These are phyloP conservation scores for Eutypa lata DNA, from an alignment of 2,329 filamentous ascomycete species.

Conservation along the genomic window DNA sequence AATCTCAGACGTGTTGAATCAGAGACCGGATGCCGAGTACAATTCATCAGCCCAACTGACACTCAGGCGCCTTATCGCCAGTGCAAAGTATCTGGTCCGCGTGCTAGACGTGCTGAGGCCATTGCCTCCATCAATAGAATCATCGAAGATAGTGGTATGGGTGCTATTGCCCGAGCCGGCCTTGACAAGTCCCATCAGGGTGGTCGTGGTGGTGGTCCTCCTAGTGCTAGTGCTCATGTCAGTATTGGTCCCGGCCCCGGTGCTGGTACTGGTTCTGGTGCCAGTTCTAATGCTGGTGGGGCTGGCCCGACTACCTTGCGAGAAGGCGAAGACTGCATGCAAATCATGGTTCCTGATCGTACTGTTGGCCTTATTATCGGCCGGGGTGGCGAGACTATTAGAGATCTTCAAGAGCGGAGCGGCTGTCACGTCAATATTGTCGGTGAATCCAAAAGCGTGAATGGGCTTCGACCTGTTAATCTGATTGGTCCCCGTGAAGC, in stretches of 20 bases:
- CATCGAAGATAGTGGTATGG: slow-evolving; percentile 78
- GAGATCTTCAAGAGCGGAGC: slow-evolving; percentile 85
- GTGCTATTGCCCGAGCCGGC: slow-evolving; percentile 44
- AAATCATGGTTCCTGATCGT: slow-evolving; percentile 93
- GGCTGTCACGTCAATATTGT: slow-evolving; percentile 97
- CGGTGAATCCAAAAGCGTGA: slow-evolving; percentile 87
- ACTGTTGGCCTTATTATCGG: slow-evolving; percentile 92
- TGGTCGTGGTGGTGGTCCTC: slow-evolving; percentile 31
- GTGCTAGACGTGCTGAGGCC: slow-evolving; percentile 69
- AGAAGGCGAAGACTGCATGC: slow-evolving; percentile 80
- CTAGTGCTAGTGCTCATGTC: slow-evolving; percentile 26
- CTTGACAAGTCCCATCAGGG: slow-evolving; percentile 39
- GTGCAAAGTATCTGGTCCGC: slow-evolving; percentile 79
- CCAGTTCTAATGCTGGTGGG: slow-evolving; percentile 11
- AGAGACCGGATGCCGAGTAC: slow-evolving; percentile 79
- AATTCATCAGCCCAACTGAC: slow-evolving; percentile 78
- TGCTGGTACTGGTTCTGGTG: slow-evolving; percentile 22
- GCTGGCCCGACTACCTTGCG: slow-evolving; percentile 49
- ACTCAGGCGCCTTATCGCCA: slow-evolving; percentile 70
- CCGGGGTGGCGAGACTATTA: slow-evolving; percentile 89
- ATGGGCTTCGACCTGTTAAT: slow-evolving; percentile 85
- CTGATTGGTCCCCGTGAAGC: slow-evolving; percentile 77
- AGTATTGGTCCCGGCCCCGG: slow-evolving; percentile 1
- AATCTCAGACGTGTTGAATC: slow-evolving; percentile 82
- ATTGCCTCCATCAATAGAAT: slow-evolving; percentile 82